Base-by-base conservation (phyloP, 1,284 basidiomycete genomes). In the Irpex lacteus region DNA sequence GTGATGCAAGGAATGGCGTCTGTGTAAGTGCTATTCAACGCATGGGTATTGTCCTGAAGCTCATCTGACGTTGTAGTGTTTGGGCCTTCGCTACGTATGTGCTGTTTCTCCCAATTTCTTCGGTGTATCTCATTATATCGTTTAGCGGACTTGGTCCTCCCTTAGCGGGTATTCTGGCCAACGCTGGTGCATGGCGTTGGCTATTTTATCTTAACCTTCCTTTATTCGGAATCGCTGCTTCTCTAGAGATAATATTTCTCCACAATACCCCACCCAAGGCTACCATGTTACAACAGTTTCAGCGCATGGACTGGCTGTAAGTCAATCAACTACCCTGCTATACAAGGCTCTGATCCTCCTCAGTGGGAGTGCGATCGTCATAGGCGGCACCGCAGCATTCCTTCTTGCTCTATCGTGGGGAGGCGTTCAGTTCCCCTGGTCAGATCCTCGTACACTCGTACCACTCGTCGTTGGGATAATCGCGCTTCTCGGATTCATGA, bases 171-270 rank as follows among this genome's bases (percentile, higher is more conserved):
- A 59, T 59, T 36, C 44, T 64, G n/a, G 53, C 63, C 47, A 40
- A 61, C 40, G 55, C 19, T 34, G 63, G 63, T 5, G 50, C 53
- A 37, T 64, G 63, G 63, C 50, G 63, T n/a, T 60, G 63, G 60
- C 44, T 60, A 15, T 64, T 64, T 54, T 64, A 81, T 66, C 67
- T 84, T 64, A 83, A 84, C 70, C 69, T 84, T 4, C 80, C 80
- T 1, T 59, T 82, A 2, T 75, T 73, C n/a, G 78, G 67, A 2
- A 52, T 80, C 8, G 75, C 79, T 0, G 70, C 77, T 26, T 61
- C 68, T 4, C 69, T 83, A 15, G 75, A 82, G 15, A 44, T 63
- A 19, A 57, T 72, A 7, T 56, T 56, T 56, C 54, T 56, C 8
- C 54, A 15, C 26, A 56, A 56, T 15, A 59, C 32, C 4, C 52